Evolutionary conservation across 164 flowering plant genomes (phyloP), one percentile per base, ranked within the genome.

Genomic region (Tinospora cordifolia): DNA sequence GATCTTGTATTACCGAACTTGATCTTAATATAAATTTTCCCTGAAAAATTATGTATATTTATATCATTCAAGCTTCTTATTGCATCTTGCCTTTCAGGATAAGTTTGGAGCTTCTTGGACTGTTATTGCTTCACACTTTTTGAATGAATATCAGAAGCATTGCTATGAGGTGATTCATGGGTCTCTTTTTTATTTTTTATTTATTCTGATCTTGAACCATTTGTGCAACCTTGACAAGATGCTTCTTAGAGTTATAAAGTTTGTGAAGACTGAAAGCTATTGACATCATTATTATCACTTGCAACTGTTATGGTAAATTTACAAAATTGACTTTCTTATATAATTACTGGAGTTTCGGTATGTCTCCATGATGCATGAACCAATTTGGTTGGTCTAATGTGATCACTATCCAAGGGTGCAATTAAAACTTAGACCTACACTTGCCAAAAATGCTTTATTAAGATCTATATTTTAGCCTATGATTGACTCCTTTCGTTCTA

Each of bases 81-180:
- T 58, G 0, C 27, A 26, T 47, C 68, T 71, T 22, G 0, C 51
- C 10, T 72, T 83, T 74, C 90, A 94, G 99, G 99, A 89, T 15
- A 90, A 84, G 51, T 89, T 92, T 86, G 97, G 97, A 74, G 78
- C 75, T 72, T 79, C 85, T 17, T 92, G 99, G 97, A 51, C 89
- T 27, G 78, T 82, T 68, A 79, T 94, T 79, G 97, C 91, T 62
- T 79, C 91, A 8, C 84, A 66, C 67, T 94, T 94, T 75, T 71
- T 94, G 74, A 81, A 84, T 75, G 95, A 94, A 69, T 78, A 73
- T 80, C 83, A 88, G 77, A 90, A 88, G 76, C 76, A 75, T 63
- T 80, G 76, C 62, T 94, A 87, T 79, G 91, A 94, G 99, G 99
- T 94, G 75, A 79, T 21, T 62, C 60, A 54, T 54, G 24, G 21